Base-by-base conservation (phyloP, 257 asterid species). In the Fraxinus pennsylvanica region DNA sequence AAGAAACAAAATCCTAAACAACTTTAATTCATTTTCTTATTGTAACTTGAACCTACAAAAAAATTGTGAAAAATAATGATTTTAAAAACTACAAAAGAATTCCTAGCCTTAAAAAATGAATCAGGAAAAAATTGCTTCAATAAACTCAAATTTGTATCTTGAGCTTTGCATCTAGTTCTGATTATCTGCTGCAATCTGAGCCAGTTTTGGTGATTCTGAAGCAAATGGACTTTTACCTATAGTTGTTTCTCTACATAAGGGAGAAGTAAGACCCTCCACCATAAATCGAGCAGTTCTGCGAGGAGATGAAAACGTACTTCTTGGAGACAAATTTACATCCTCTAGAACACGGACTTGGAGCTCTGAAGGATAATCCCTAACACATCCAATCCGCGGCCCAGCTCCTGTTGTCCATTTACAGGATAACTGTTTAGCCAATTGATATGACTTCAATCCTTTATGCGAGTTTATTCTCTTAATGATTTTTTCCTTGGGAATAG, bases 341-440 rank as follows among this genome's bases (percentile, higher is more conserved):
- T 95, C 98, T 1, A 95, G 73, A 3, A 83, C 98, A 1, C 94
- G 90, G 17, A 74, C 27, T 27, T 90, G 96, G 47, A 95, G 96
- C 93, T 93, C 97, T 1, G 83, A 63, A 1, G 99, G 99, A 81
- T 93, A 95, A 73, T 93, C 98, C 85, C 97, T 84, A 79, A 95
- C 86, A 45, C 96, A 93, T 27, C 98, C 99, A 12, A 95, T 93
- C 33, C 98, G 78, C 4, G 99, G 98, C 1, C 99, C 99, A 0
- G 98, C 98, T 61, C 99, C 99, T 1, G 99, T 93, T 6, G 94
- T 89, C 99, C 99, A 95, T 87, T 57, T 89, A 86, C 96, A 87
- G 2, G 94, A 84, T 70, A 95, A 61, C 17, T 89, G 98, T 39
- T 90, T 72, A 5, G 93, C 99, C 82, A 95, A 70, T 86, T 90